Conservation (phyloP, 441 rosid species). For the Croton laevigatus region DNA sequence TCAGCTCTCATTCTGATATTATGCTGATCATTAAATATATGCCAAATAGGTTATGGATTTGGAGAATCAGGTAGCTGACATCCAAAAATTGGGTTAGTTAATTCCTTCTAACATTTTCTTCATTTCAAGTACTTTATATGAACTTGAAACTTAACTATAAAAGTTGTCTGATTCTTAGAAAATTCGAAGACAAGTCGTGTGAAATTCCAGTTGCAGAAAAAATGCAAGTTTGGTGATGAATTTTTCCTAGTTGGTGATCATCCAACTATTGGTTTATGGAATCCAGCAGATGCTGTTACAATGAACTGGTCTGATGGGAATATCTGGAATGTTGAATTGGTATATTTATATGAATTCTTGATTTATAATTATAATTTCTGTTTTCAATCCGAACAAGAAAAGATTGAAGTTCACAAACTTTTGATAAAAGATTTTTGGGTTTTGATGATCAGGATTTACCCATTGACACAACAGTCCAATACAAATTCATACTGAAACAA, state of each 20-base stretch:
- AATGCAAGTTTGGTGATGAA: slow-evolving; percentile 40
- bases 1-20: no score
- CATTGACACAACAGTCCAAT: slow-evolving; percentile 29
- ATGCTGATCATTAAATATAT: slow-evolving; percentile 12
- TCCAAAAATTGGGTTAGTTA: slow-evolving; percentile 18
- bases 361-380: no score
- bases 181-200: slow-evolving; percentile 31
- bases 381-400: no score
- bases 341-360: slow-evolving; percentile 5
- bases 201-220: slow-evolving; percentile 40
- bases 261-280: slow-evolving; percentile 41
- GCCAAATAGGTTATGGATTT: slow-evolving; percentile 18
- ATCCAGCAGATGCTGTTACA: slow-evolving; percentile 36
- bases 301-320: slow-evolving; percentile 47
- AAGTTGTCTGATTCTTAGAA: slow-evolving; percentile 15
- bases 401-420: neutral
- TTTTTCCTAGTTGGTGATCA: slow-evolving; percentile 41
- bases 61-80: slow-evolving; percentile 12
- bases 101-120: neutral
- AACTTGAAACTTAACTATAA: neutral
- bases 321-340: slow-evolving; percentile 45
- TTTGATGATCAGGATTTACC: slow-evolving; percentile 32
- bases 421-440: neutral
- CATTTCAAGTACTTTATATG: neutral
- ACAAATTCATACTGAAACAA: slow-evolving; percentile 37